Base-by-base conservation (phyloP, 768 basidiomycete genomes). In the Fibroporia radiculosa region DNA sequence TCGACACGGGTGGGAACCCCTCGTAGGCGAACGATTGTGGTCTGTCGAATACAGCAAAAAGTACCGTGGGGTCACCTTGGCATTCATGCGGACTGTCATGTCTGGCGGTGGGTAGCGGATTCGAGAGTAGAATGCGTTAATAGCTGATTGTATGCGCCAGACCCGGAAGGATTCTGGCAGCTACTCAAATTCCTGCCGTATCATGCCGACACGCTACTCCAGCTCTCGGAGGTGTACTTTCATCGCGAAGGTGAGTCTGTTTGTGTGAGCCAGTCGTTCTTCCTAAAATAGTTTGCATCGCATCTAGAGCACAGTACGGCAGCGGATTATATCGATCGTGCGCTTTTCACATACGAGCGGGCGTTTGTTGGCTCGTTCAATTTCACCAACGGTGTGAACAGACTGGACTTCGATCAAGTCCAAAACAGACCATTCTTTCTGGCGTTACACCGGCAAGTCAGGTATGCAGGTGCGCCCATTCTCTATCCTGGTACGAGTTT, bases 351-450 rank as follows among this genome's bases (percentile, higher is more conserved):
- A 0, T 96, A 93, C 49, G 93, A 97, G 56, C 79, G 92, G 11
- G 80, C 87, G 10, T 87, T 97, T 53, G 74, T 91, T 13, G 89
- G 92, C 2, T 70, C 84, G 0, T 95, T 93, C 70, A 89, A 76
- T 52, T 82, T 96, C 62, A 81, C 89, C 1, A 78, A 66, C 27
- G 95, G 93, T 6, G 64, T 73, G 2, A 86, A 85, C 48, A 76
- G 93, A 10, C 75, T 99, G 2, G 91, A 95, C 56, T 99, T 97
- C 59, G 81, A 89, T 50, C 73, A 66, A 11, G 86, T 96, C 10
- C 93, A 97, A 63, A 97, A 95, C 54, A 72, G 95, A 31, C 88
- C 91, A 0, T 88, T 99, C 63, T 97, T 85, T 67, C 76, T 95
- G 6, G 92, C 88, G 1, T 49, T 96, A 1, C 88, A 92, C 53